Evolutionary conservation across 805 yeast genomes (phyloP), one percentile per base, ranked within the genome.

Genomic region (Candida nanaspora): DNA sequence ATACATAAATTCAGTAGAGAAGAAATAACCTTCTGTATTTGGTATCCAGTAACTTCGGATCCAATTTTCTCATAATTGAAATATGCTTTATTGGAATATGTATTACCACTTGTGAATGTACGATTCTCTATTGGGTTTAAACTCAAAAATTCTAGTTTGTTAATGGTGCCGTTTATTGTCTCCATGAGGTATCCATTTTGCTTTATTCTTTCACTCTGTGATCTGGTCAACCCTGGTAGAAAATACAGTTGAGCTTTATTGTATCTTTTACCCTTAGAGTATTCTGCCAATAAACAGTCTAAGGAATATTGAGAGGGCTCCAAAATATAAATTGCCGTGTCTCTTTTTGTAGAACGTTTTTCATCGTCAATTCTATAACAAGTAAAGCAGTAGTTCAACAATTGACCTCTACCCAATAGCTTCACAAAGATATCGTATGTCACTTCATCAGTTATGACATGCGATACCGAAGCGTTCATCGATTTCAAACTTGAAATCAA

Each of bases 251-350:
- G 81, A 1, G 89, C 89, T 33, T 70, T 73, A 41, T 77, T 77
- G 62, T 89, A 93, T 42, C 94, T 72, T n/a, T 74, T 66, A 1
- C 91, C 83, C 18, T 68, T 65, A 9, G 72, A 59, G 48, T 72
- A 84, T 60, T 93, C 98, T 0, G 89, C 80, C 37, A 78, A 61
- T 18, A 93, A 69, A 61, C 98, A 89, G 42, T 80, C 82, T 43
- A 87, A 63, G 30, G 82, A 76, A 62, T 75, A 86, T 5, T 78
- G 62, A 5, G 49, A 39, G 1, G 95, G 88, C 38, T 83, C 85
- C 15, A 87, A 61, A 22, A 93, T 63, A 60, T 93, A 93, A 9
- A 93, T 66, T 6, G 88, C 97, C 48, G 83, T 91, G 35, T 56
- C 60, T 37, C 51, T 48, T 37, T 55, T 57, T 9, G 45, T 41